Percentiles rank a stretch among this genome's conserved stretches.
Evolutionary conservation across 768 basidiomycete species (phyloP).

Genomic region (Pleurotus pulmonarius): DNA sequence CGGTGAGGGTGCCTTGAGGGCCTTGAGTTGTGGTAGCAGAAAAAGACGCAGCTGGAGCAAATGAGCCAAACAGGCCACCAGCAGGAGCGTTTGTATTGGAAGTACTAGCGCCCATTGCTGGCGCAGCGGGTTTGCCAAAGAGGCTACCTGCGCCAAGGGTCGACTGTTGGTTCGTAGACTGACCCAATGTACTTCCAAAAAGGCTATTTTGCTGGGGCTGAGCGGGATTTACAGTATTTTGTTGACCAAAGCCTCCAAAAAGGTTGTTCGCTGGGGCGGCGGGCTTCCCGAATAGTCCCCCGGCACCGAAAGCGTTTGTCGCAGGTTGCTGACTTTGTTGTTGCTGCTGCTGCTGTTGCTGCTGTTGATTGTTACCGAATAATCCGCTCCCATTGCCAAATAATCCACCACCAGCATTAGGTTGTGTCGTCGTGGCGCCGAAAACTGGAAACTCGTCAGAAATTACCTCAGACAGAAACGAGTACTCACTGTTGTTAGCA

Average conservation of each 20-base stretch:
- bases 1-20: slow-evolving; percentile 62
- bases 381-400: slow-evolving; percentile 28
- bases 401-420: slow-evolving; percentile 22
- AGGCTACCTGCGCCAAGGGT: slow-evolving; percentile 43
- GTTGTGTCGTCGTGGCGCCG: slow-evolving; percentile 25
- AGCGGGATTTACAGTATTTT: slow-evolving; percentile 23
- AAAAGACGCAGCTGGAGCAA: slow-evolving; percentile 30
- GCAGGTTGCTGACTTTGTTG: slow-evolving; percentile 9
- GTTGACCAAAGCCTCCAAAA: slow-evolving; percentile 45
- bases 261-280: slow-evolving; percentile 24
- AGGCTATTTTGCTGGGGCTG: slow-evolving; percentile 29
- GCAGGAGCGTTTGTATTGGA: slow-evolving; percentile 20
- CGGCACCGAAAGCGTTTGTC: slow-evolving; percentile 1
- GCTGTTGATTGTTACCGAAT: slow-evolving; percentile 24
- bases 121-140: slow-evolving; percentile 49
- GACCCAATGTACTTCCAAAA: slow-evolving; percentile 52
- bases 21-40: slow-evolving; percentile 41
- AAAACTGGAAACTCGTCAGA: slow-evolving; percentile 26
- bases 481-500: slow-evolving; percentile 28
- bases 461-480: slow-evolving; percentile 1
- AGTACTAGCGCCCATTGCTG: slow-evolving; percentile 39
- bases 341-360: slow-evolving; percentile 12
- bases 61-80: slow-evolving; percentile 38
- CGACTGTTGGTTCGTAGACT: slow-evolving; percentile 36
- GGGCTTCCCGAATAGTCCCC: slow-evolving; percentile 32